Conservation (phyloP, 108 stramenopile genomes). For the Fistulifera solaris region DNA sequence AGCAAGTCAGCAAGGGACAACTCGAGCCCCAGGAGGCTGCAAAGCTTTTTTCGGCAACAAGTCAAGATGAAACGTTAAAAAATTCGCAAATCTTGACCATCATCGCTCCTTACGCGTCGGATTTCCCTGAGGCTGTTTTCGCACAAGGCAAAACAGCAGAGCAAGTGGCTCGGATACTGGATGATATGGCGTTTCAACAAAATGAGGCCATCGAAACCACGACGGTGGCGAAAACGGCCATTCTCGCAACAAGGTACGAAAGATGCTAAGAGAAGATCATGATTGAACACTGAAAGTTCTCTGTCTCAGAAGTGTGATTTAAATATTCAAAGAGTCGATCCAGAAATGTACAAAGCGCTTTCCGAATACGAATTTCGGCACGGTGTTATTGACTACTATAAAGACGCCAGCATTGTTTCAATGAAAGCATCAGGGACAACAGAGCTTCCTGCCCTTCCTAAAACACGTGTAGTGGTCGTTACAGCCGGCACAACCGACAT, state of each 20-base stretch:
- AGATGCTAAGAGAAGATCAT: constrained; percentile 1
- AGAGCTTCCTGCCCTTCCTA: constrained; percentile 5
- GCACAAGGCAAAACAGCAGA: constrained; percentile 66
- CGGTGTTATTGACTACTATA: constrained; percentile 55
- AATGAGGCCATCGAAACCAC: constrained; percentile 30
- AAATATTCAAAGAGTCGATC: constrained; percentile 23
- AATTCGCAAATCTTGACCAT: constrained; percentile 65
- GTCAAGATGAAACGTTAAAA: constrained; percentile 24
- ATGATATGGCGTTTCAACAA: constrained; percentile 72
- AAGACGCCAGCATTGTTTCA: constrained; percentile 52
- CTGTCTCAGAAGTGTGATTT: too few species aligned
- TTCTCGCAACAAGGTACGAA: constrained; percentile 66
- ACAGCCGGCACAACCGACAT: constrained; percentile 89
- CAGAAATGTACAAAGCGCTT: constrained; percentile 29
- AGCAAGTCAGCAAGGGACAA: constrained; percentile 18
- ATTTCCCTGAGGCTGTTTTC: constrained; percentile 82
- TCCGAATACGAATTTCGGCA: constrained; percentile 34
- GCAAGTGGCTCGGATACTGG: constrained; percentile 69
- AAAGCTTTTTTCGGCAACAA: constrained; percentile 6
- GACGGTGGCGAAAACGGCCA: constrained; percentile 28
- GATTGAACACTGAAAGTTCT: too few species aligned
- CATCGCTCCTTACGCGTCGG: constrained; percentile 54
- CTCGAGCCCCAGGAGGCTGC: constrained; percentile 17
- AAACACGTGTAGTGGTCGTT: constrained; percentile 55
- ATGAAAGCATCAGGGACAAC: constrained; percentile 40